Evolutionary conservation across 140 eudicot genomes (phyloP).

Genomic region (Cichorium intybus): DNA sequence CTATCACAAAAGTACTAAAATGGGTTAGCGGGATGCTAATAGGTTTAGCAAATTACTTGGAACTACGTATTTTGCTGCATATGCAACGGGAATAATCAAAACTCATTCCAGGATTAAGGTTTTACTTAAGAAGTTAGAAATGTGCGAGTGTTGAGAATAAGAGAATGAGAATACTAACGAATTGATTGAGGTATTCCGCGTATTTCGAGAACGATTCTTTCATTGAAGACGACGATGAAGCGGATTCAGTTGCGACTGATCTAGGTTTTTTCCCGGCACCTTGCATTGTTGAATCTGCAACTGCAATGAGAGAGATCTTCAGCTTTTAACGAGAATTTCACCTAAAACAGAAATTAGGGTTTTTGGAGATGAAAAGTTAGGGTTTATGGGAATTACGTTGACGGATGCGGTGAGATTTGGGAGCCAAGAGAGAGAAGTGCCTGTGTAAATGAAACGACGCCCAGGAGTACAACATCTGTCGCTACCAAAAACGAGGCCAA

Average conservation of each 20-base stretch:
- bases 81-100: neutral
- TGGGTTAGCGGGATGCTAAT: neutral
- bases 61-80: neutral
- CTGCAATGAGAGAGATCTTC: constrained; percentile 27
- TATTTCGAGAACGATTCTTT: constrained; percentile 56
- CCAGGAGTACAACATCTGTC: constrained; percentile 24
- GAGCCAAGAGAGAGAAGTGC: constrained; percentile 33
- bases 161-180: constrained; percentile 33
- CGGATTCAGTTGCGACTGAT: constrained; percentile 42
- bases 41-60: neutral
- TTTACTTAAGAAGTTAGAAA: neutral
- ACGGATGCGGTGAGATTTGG: constrained; percentile 52
- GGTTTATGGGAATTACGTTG: constrained; percentile 42
- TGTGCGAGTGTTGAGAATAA: neutral
- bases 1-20: neutral
- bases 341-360: neutral
- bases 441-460: constrained; percentile 18
- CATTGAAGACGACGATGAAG: constrained; percentile 40
- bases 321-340: neutral
- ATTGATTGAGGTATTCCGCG: constrained; percentile 73
- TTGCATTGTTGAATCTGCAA: constrained; percentile 47
- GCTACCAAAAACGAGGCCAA: neutral
- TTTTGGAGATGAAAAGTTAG: constrained; percentile 6
- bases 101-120: neutral
- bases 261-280: constrained; percentile 56